phyloP scores from a whole-genome alignment of 345 rosid genomes.

The Camelina sativa region DNA sequence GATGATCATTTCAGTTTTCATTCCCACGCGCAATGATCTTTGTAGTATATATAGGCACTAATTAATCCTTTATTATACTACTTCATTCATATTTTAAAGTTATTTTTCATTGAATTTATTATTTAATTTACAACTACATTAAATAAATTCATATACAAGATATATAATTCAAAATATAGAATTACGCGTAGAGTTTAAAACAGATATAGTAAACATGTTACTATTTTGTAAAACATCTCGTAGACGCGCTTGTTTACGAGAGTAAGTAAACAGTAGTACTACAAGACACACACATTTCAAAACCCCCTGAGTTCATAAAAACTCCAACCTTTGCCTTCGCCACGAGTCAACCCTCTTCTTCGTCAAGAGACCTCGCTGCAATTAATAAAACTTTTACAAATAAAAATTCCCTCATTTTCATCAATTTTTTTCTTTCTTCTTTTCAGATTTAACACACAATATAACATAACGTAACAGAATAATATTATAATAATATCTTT shows the following conservation, averaged over 20 bases:
- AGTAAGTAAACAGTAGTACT: not conserved
- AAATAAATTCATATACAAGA: no score
- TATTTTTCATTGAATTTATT: no score
- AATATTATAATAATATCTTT: constrained; percentile 33
- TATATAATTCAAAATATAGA: no score
- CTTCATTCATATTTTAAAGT: no score
- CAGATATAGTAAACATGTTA: no score
- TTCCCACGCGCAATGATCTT: constrained; percentile 7
- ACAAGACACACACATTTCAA: constrained; percentile 19
- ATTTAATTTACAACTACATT: no score
- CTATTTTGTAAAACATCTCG: not conserved
- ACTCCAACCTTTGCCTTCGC: constrained; percentile 17
- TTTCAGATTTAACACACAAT: constrained; percentile 15
- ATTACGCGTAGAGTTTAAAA: no score
- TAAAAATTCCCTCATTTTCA: not conserved
- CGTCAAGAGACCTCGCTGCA: constrained; percentile 24
- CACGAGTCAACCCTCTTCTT: constrained; percentile 43
- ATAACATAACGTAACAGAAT: constrained; percentile 16
- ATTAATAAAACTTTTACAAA: no score
- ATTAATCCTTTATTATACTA: no score
- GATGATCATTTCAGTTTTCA: not conserved
- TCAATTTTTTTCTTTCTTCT: not conserved
- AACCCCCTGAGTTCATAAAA: constrained; percentile 3
- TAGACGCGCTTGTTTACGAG: not conserved
- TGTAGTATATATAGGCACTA: no score